Evolutionary conservation across 148 eudicot genomes (phyloP).

Genomic region (Chenopodium berlandieri): DNA sequence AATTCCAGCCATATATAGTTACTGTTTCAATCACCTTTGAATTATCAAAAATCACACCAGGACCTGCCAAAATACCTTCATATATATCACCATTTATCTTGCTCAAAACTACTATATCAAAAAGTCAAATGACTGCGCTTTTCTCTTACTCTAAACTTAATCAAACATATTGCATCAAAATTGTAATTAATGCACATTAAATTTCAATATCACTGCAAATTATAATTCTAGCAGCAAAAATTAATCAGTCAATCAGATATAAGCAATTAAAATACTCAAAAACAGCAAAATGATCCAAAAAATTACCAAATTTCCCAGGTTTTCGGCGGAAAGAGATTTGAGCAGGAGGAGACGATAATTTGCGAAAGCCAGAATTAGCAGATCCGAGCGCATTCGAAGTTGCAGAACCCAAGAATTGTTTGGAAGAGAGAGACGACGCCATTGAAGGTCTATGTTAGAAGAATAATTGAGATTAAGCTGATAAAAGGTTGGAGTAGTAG

Average conservation of each 20-base stretch:
- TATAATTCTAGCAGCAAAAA: neutral
- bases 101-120: neutral
- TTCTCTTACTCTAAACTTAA: neutral
- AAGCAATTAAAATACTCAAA: neutral
- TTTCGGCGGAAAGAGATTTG: slow-evolving; percentile 43
- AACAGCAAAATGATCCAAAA: too few species aligned
- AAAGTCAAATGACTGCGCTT: neutral
- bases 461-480: neutral
- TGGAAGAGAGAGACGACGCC: slow-evolving; percentile 71
- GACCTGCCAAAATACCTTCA: too few species aligned
- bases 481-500: too few species aligned
- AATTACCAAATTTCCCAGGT: slow-evolving; percentile 49
- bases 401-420: slow-evolving; percentile 49
- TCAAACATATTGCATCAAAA: neutral
- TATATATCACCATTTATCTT: neutral
- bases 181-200: too few species aligned
- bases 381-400: slow-evolving; percentile 43
- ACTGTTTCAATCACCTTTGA: too few species aligned
- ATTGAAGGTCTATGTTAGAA: slow-evolving; percentile 11
- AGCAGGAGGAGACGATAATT: slow-evolving; percentile 35
- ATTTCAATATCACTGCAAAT: too few species aligned
- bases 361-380: slow-evolving; percentile 35
- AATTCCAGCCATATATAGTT: too few species aligned
- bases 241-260: neutral
- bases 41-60: too few species aligned